Base-by-base conservation (phyloP, 768 basidiomycete genomes). In the Rhodocollybia butyracea region DNA sequence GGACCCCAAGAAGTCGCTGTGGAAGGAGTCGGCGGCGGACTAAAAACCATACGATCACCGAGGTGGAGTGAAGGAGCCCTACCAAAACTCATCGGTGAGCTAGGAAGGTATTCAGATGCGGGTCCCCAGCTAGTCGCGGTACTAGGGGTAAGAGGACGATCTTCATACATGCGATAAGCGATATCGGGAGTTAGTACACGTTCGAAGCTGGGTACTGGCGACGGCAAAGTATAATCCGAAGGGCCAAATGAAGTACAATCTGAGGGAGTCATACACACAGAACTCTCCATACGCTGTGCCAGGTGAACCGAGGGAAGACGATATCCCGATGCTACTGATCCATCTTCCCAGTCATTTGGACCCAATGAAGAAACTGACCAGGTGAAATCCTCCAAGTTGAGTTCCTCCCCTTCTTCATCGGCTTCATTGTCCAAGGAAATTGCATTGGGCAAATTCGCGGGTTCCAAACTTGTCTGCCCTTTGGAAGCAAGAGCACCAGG, bases 321-420 rank as follows among this genome's bases (percentile, higher is more conserved):
- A 56, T 69, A 68, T 58, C 68, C 4, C 11, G 36, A 73, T 10
- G 74, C 72, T 6, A 68, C 50, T 11, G 72, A 66, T 2, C 77
- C 78, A 12, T 70, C 65, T 41, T 76, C 74, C 48, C 68, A 67
- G 46, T 76, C 77, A 30, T 69, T 70, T 21, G 88, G 89, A n/a
- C 89, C 88, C 2, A 69, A 67, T 6, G 88, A 89, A 7, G 86
- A 84, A 24, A 82, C 74, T 8, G 87, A 88, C 84, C 87, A 91
- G 8, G 76, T 64, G 62, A 79, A 91, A 59, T 89, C 88, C 40
- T 82, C 82, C 27, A 86, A 67, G 59, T 85, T 77, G 51, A 87
- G 69, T 56, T 77, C 78, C 12, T 75, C 70, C 22, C 70, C 69
- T 2, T 55, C 68, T 26, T 64, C 63, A 34, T 54, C 57, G 48